A percentile compares a stretch with the other conserved stretches of the same genome.
Conservation (phyloP, 1,284 basidiomycete genomes). For the Pholiota adiposa region DNA sequence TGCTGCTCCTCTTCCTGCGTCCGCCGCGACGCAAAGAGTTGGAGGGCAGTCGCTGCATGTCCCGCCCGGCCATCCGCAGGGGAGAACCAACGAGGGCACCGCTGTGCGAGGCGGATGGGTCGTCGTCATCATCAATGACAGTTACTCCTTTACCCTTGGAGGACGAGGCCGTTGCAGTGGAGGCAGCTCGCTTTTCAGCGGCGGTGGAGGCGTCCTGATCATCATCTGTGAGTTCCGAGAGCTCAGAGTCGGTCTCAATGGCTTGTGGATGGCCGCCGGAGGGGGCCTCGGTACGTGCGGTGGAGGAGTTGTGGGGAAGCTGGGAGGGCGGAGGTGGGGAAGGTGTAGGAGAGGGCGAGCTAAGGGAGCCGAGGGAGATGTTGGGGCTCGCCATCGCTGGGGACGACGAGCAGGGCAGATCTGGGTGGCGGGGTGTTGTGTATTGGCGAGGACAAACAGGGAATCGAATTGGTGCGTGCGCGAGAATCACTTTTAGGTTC, state of each 20-base stretch:
- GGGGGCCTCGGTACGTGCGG: constrained; percentile 23
- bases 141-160: constrained; percentile 11
- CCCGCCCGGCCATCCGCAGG: constrained; percentile 26
- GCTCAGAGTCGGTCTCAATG: constrained; percentile 71
- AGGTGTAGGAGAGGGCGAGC: constrained; percentile 61
- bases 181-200: constrained; percentile 22
- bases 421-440: constrained; percentile 18
- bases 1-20: constrained; percentile 63
- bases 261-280: constrained; percentile 30
- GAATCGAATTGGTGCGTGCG: constrained; percentile 42
- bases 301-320: constrained; percentile 26
- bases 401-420: constrained; percentile 31
- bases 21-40: constrained; percentile 33
- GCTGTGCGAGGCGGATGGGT: constrained; percentile 21
- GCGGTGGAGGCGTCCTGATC: constrained; percentile 53
- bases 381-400: constrained; percentile 55
- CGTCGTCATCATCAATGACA: constrained; percentile 27
- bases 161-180: constrained; percentile 15
- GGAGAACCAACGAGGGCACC: constrained; percentile 12
- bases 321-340: constrained; percentile 38
- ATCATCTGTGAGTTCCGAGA: constrained; percentile 81
- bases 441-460: constrained; percentile 33
- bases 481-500: constrained; percentile 41
- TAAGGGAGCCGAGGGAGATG: constrained; percentile 66
- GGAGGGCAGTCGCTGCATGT: constrained; percentile 23